Evolutionary conservation across 805 yeast species (phyloP), one percentile per base, ranked within the genome.

Genomic region (Blastobotrys chiropterorum): DNA sequence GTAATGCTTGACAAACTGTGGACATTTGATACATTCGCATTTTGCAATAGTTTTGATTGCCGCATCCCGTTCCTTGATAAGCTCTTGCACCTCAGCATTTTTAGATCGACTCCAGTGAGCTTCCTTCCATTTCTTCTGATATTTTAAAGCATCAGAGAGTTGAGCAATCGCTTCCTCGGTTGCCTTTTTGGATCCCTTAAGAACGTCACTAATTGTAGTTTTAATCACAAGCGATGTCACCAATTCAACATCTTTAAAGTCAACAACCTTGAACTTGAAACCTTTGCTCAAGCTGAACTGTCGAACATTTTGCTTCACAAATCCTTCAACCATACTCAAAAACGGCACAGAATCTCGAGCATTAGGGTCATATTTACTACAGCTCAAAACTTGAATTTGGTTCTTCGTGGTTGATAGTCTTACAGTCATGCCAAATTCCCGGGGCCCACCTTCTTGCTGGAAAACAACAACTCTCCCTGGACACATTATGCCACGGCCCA

Each of bases 401-500:
- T 41, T 22, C 21, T 43, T 34, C 5, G 22, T 7, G 8, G 30
- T 38, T 11, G 31, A 14, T 62, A 61, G 48, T 54, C 63, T 14
- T 49, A 74, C 73, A 21, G 83, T 67, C 51, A 84, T 75, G 3
- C 90, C 95, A 11, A 78, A 67, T 46, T 71, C 65, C 1, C 75
- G 57, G 14, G 66, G 63, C 2, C 67, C 74, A 4, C 70, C 62
- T 3, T 65, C 64, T 61, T 82, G 83, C 54, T 80, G 74, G 64
- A 71, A 88, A 3, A 83, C 73, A 49, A 86, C 60, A 47, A 85
- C 62, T 54, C 85, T 72, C 2, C 90, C 92, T 1, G 68, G 62
- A 50, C 67, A 72, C 48, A 86, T 66, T 16, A 74, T 67, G 34
- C 73, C 72, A 50, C 78, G 73, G n/a, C 78, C 67, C 2, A 72